Base-by-base conservation (phyloP, 768 basidiomycete genomes). In the Suillus tomentosus region DNA sequence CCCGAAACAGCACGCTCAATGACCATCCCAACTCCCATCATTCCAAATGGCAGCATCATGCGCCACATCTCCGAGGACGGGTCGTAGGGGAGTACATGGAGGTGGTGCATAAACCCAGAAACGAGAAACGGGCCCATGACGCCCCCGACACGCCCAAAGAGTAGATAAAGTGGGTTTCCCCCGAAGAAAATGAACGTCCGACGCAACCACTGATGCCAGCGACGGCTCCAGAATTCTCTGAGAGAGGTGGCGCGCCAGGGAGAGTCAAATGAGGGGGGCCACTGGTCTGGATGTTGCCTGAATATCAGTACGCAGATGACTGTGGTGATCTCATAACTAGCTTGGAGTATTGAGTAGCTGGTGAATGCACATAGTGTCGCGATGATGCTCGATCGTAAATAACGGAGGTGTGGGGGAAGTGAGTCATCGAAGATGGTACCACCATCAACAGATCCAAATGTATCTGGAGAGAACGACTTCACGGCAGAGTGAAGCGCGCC, bases 31-130 rank as follows among this genome's bases (percentile, higher is more conserved):
- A 83, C 64, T 11, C 80, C 87, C 76, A 82, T 86, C 71, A 85
- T 74, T 39, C 87, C 65, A 69, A 89, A 90, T 64, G 83, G 85
- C 1, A 81, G 79, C 0, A 76, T 71, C 50, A 85, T 77, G 36
- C 69, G 62, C 66, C 63, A 61, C n/a, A 82, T 75, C 36, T 87
- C 84, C 0, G 77, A 73, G 7, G 79, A 81, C 8, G 74, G 71
- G 2, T 82, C 81, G 78, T 86, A 77, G 0, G 82, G 80, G 79
- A 83, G 84, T 56, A 84, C 53, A 6, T 81, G 80, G 6, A 82
- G 53, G 62, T 85, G 78, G 65, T 91, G 90, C 14, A 88, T 70
- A 10, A 87, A 42, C 2, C 79, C 87, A 0, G 89, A 90, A 5
- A 82, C 70, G 1, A 84, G 64, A 70, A 90, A 90, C 6, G 81